Percentiles rank a stretch among this genome's conserved stretches.
phyloP scores from a whole-genome alignment of 192 early-diverging fungal genomes.

The Podila verticillata region DNA sequence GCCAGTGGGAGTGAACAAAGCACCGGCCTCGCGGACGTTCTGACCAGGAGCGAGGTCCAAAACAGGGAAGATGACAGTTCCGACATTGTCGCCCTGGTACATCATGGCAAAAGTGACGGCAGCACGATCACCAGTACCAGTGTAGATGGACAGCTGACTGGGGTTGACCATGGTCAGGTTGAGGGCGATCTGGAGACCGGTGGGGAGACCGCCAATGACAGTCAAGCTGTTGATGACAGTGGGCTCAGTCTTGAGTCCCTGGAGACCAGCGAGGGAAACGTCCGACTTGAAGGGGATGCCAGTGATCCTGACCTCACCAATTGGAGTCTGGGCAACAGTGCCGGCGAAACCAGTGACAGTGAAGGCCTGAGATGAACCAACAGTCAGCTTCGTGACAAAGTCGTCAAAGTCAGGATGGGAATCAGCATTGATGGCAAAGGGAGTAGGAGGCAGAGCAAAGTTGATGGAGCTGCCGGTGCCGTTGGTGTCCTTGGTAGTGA shows the following conservation, averaged over 20 bases:
- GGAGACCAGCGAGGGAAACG: slow-evolving; percentile 62
- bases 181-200: slow-evolving; percentile 56
- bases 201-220: slow-evolving; percentile 56
- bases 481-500: slow-evolving; percentile 51
- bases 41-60: slow-evolving; percentile 57
- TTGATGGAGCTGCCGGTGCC: slow-evolving; percentile 52
- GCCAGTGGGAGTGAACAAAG: slow-evolving; percentile 59
- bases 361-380: slow-evolving; percentile 51
- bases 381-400: slow-evolving; percentile 60
- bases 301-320: slow-evolving; percentile 61
- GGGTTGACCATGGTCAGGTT: slow-evolving; percentile 59
- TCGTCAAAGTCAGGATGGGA: slow-evolving; percentile 60
- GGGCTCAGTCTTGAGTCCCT: slow-evolving; percentile 61
- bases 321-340: slow-evolving; percentile 61
- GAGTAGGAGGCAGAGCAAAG: slow-evolving; percentile 58
- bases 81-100: slow-evolving; percentile 54
- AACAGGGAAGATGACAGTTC: slow-evolving; percentile 54
- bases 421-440: slow-evolving; percentile 56
- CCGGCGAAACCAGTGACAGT: slow-evolving; percentile 58
- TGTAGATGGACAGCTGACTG: slow-evolving; percentile 54
- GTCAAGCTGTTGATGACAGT: slow-evolving; percentile 63
- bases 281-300: slow-evolving; percentile 66
- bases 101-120: slow-evolving; percentile 60
- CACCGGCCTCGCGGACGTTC: slow-evolving; percentile 53
- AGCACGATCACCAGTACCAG: slow-evolving; percentile 58